Base-by-base conservation (phyloP, 345 rosid species). In the Salix exigua region DNA sequence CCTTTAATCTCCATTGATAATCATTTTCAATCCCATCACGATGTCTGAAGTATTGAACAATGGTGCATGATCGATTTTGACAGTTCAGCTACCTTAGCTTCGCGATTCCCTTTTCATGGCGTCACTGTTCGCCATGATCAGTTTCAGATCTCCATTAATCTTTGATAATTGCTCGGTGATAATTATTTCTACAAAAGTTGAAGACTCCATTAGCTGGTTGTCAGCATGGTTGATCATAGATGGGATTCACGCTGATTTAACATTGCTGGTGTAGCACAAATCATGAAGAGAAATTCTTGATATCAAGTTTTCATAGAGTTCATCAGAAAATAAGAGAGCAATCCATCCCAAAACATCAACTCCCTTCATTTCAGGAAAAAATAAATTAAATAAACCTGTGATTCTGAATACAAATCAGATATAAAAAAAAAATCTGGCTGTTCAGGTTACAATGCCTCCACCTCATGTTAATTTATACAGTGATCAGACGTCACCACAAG, bases 41-140 rank as follows among this genome's bases (percentile, higher is more conserved):
- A 28, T 33, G 72, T 38, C 63, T 70, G 28, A 75, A 76, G 71
- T 55, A 74, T 76, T 61, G 58, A 30, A 10, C 58, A 79, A 74
- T 76, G 83, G 50, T 42, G 13, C 35, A 62, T 53, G 88, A n/a
- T n/a, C n/a, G n/a, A 86, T 61, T 51, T 66, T 40, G 88, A 86
- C 82, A 70, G 69, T 77, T 77, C 6, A 86, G 70, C 86, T 70
- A 83, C 82, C 83, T 70, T 14, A n/a, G 61, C 77, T 74, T 2
- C 11, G 19, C 63, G 75, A 66, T 79, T 76, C 77, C 71, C 60
- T 70, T 46, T 65, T 66, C 44, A 66, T 28, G 67, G 46, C 30
- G 23, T 40, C 44, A 40, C 4, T 40, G 3, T 63, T 75, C 74
- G 14, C 72, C 35, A 8, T n/a, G n/a, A n/a, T 66, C 74, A 25